These are phyloP conservation scores for Pseudogymnoascus sp. DNA, from an alignment of 2,329 filamentous ascomycete genomes.

Conservation along the genomic window DNA sequence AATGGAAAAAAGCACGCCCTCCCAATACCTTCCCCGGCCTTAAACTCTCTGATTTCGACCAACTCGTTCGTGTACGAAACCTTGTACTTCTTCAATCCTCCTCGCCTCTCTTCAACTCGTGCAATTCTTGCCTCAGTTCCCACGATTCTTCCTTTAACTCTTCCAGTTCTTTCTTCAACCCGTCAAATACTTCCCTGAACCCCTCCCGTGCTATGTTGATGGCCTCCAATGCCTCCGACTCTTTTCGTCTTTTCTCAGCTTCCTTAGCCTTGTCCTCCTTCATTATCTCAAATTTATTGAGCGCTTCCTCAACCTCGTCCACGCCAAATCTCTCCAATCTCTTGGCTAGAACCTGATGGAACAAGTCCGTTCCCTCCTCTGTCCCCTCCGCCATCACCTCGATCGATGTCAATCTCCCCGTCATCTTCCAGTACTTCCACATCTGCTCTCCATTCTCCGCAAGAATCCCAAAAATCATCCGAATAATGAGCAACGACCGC, in stretches of 20 bases:
- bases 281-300: background rate
- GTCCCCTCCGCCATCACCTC: background rate
- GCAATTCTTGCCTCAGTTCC: background rate
- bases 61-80: too few relatives aligned
- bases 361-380: background rate
- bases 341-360: background rate
- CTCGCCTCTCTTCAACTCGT: background rate
- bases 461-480: too few relatives aligned
- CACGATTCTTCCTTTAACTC: background rate
- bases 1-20: background rate
- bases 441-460: background rate
- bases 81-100: background rate
- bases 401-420: background rate
- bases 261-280: background rate
- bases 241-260: background rate
- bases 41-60: background rate
- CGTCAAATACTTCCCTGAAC: background rate
- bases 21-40: background rate
- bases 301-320: background rate
- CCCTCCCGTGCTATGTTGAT: background rate
- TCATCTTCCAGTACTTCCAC: background rate
- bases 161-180: background rate
- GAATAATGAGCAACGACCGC: background rate
- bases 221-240: background rate
- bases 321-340: background rate